Evolutionary conservation across 2,329 filamentous ascomycete genomes (phyloP).

Genomic region (Aspergillus sp.): DNA sequence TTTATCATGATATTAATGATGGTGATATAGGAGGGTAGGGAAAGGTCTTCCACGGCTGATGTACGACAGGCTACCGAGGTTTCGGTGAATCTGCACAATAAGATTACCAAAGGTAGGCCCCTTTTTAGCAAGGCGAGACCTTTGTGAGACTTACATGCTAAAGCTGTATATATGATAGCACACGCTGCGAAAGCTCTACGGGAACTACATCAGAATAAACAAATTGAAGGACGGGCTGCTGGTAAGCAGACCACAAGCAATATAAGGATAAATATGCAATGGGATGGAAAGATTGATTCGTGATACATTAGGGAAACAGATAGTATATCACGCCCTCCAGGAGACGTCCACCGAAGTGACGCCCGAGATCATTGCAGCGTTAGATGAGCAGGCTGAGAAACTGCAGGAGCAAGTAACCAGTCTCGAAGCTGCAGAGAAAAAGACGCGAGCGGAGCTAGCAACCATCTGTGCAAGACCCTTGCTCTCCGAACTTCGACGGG

Average conservation of each 20-base stretch:
- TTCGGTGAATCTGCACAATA: constrained; percentile 63
- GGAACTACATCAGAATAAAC: constrained; percentile 61
- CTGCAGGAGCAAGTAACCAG: constrained; percentile 49
- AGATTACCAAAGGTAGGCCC: constrained; percentile 55
- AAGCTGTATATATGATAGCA: constrained; percentile 37
- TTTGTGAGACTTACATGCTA: background rate
- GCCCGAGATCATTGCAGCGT: constrained; percentile 51
- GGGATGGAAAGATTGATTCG: constrained; percentile 1
- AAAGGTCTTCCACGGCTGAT: background rate
- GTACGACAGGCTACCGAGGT: constrained; percentile 55
- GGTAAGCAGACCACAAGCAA: constrained; percentile 40
- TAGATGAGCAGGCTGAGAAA: constrained; percentile 52
- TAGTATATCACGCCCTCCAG: constrained; percentile 61
- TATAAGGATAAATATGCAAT: background rate
- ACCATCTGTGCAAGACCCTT: constrained; percentile 53
- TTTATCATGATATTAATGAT: background rate
- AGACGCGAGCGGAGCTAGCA: constrained; percentile 50
- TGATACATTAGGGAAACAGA: constrained; percentile 57
- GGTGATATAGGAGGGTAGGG: background rate
- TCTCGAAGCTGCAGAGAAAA: constrained; percentile 52
- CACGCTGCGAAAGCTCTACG: constrained; percentile 63
- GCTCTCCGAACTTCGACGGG: constrained; percentile 51
- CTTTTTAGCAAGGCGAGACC: background rate
- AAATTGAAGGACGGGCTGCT: constrained; percentile 60
- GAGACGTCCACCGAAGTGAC: constrained; percentile 52